Evolutionary conservation across 169 alveolate species (phyloP).

Genomic region (Perkinsus marinus): DNA sequence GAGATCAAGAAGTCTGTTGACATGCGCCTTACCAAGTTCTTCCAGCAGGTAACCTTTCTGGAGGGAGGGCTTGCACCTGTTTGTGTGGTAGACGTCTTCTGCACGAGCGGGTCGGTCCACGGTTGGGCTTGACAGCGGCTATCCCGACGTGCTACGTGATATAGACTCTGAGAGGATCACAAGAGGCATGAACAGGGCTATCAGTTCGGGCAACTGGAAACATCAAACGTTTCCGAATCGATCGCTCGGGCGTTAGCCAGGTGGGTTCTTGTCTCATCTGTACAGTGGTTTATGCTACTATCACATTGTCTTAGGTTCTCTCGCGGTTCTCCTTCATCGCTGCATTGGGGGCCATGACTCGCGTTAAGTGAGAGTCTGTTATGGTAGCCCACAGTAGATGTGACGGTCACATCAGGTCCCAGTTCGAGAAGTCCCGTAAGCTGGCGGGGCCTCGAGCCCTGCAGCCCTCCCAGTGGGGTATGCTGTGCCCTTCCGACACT

Average conservation of each 20-base stretch:
- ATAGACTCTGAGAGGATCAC: conserved; percentile 83
- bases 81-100: not conserved
- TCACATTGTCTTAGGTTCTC: conserved; percentile 55
- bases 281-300: no score
- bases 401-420: conserved; percentile 64
- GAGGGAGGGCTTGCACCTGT: no score
- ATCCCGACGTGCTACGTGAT: conserved; percentile 72
- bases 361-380: conserved; percentile 47
- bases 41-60: conserved; percentile 1
- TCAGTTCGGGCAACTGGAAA: conserved; percentile 98
- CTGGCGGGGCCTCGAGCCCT: conserved; percentile 97
- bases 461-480: conserved; percentile 98
- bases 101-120: not conserved
- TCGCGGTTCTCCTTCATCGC: conserved; percentile 92
- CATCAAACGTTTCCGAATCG: conserved; percentile 94
- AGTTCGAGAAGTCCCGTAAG: conserved; percentile 76
- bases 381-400: conserved; percentile 37
- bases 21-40: not conserved
- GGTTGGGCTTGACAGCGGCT: conserved; percentile 19
- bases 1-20: conserved; percentile 45
- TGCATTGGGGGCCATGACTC: conserved; percentile 85
- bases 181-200: conserved; percentile 84
- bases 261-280: no score
- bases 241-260: conserved; percentile 92
- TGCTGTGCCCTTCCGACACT: conserved; percentile 98